Conservation (phyloP, 768 basidiomycete species). For the Strobilomyces confusus region DNA sequence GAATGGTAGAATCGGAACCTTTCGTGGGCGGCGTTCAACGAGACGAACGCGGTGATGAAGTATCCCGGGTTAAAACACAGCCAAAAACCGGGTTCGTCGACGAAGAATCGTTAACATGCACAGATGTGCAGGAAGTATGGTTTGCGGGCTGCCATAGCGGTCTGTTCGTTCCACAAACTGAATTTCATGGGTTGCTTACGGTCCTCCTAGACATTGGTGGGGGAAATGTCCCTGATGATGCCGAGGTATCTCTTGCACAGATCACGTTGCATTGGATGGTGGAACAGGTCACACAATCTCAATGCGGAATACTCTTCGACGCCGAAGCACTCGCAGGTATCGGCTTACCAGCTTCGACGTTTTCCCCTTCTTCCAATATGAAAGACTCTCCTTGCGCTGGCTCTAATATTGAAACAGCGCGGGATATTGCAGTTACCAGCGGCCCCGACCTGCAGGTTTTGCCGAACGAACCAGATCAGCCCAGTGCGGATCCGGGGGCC, state of each 20-base stretch:
- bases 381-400: background rate
- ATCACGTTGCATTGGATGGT: conserved; percentile 80
- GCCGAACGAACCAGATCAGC: background rate
- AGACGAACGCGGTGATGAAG: background rate
- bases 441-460: background rate
- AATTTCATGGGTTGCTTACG: background rate
- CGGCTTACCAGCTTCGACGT: conserved; percentile 28
- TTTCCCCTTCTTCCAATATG: background rate
- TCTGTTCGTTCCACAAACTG: conserved; percentile 29
- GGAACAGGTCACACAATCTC: conserved; percentile 52
- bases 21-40: background rate
- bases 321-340: conserved; percentile 41
- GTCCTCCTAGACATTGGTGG: conserved; percentile 62
- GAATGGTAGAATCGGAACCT: background rate
- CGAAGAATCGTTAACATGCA: conserved; percentile 2
- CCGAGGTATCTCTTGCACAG: conserved; percentile 43
- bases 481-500: background rate
- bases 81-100: background rate
- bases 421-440: background rate
- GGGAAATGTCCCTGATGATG: conserved; percentile 46
- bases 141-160: conserved; percentile 72
- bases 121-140: conserved; percentile 77
- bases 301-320: conserved; percentile 62
- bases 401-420: background rate
- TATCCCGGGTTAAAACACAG: background rate